These are phyloP conservation scores for Acer campestre DNA, from an alignment of 345 rosid genomes.

Conservation along the genomic window DNA sequence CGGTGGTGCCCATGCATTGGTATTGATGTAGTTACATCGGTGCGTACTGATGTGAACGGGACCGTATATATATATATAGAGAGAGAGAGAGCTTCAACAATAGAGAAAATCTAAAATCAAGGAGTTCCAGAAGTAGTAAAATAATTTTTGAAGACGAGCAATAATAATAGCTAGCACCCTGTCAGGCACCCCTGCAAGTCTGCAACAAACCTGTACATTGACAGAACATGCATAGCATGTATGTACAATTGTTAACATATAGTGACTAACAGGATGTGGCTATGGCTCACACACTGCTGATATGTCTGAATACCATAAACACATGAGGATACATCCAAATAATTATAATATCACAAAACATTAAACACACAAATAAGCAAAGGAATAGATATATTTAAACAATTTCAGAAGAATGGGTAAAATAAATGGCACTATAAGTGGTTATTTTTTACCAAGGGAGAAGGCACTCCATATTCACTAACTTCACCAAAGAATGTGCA, in stretches of 20 bases:
- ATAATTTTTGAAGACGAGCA: background rate
- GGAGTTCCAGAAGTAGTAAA: background rate
- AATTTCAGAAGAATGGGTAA: background rate
- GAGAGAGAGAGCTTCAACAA: background rate
- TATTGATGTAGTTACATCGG: no score
- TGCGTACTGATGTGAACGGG: no score
- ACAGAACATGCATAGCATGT: background rate
- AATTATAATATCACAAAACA: background rate
- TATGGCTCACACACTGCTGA: background rate
- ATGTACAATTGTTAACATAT: background rate
- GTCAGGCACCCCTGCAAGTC: background rate
- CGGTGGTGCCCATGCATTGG: no score
- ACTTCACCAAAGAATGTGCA: background rate
- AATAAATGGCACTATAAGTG: background rate
- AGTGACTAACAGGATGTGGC: background rate
- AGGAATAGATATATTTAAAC: background rate
- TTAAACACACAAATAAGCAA: background rate
- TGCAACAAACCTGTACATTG: background rate
- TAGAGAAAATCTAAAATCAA: slow-evolving; percentile 6
- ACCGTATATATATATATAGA: no score
- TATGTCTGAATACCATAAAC: background rate
- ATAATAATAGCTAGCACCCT: background rate
- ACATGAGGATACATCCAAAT: background rate
- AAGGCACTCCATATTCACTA: background rate
- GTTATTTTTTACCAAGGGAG: background rate